Percentiles rank a stretch among this genome's conserved stretches.
These are phyloP conservation scores for Colletotrichum sp. DNA, from an alignment of 2,329 filamentous ascomycete genomes.

Conservation along the genomic window DNA sequence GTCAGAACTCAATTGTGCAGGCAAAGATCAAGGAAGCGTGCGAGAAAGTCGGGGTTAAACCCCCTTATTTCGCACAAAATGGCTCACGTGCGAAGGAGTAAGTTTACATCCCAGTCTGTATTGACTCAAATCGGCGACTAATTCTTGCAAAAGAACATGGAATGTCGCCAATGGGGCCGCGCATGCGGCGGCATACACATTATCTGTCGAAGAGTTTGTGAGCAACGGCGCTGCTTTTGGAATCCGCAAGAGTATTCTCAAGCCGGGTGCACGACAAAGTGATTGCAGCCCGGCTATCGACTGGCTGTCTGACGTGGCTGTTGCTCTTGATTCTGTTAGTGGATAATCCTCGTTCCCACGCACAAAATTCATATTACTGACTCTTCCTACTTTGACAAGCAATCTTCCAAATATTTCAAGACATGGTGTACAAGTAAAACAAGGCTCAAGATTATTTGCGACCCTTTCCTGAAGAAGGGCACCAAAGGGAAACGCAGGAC, in stretches of 20 bases:
- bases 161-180: not conserved
- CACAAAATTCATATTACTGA: not conserved
- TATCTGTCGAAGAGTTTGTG: not conserved
- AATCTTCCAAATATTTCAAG: not conserved
- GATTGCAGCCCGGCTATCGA: not conserved
- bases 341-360: too few species aligned
- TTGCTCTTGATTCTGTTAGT: not conserved
- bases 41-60: not conserved
- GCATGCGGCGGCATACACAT: accelerated
- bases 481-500: too few species aligned
- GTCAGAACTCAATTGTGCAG: not conserved
- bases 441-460: not conserved
- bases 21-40: not conserved
- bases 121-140: too few species aligned
- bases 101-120: not conserved
- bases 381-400: not conserved
- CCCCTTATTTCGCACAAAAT: not conserved
- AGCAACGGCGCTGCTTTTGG: not conserved
- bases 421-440: not conserved
- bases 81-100: not conserved
- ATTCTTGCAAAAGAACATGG: not conserved
- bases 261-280: not conserved
- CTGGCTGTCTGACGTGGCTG: not conserved
- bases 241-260: not conserved
- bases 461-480: not conserved